Conservation (phyloP, 495 filamentous ascomycete species). For the Daldinia loculata region DNA sequence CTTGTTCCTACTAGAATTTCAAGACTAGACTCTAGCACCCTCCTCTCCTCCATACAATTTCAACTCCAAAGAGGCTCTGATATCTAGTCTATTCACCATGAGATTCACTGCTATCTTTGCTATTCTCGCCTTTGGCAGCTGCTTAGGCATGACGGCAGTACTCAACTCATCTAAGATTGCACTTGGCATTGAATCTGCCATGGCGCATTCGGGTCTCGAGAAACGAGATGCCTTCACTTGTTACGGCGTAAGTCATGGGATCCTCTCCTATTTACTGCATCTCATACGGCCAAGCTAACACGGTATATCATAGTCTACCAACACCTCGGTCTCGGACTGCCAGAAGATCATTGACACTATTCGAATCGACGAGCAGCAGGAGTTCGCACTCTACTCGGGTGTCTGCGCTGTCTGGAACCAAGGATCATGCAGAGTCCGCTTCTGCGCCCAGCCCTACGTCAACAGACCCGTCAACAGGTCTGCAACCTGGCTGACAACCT, state of each 20-base stretch:
- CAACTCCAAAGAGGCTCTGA: neutral
- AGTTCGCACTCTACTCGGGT: constrained; percentile 37
- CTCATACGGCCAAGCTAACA: neutral
- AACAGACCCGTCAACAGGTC: constrained; percentile 39
- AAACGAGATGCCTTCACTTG: constrained; percentile 46
- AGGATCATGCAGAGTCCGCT: constrained; percentile 41
- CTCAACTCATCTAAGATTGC: neutral
- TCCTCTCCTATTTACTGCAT: neutral
- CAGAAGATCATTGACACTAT: constrained; percentile 41
- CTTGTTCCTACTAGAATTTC: neutral
- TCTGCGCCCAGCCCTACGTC: constrained; percentile 45
- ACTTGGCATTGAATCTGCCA: neutral
- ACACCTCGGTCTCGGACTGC: constrained; percentile 40
- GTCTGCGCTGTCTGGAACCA: constrained; percentile 44
- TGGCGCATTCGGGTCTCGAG: constrained; percentile 12
- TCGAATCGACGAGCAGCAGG: constrained; percentile 27
- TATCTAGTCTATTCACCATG: constrained; percentile 21
- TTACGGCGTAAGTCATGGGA: constrained; percentile 38
- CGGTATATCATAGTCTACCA: constrained; percentile 11
- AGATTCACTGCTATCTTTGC: constrained; percentile 9
- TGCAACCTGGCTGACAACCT: constrained; percentile 40
- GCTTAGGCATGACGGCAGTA: neutral
- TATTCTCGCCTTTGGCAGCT: constrained; percentile 12
- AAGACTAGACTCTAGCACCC: neutral
- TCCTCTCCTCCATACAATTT: neutral